A percentile compares a stretch with the other conserved stretches of the same genome.
phyloP scores from a whole-genome alignment of 768 basidiomycete species.

The Boletus tomentosulus region DNA sequence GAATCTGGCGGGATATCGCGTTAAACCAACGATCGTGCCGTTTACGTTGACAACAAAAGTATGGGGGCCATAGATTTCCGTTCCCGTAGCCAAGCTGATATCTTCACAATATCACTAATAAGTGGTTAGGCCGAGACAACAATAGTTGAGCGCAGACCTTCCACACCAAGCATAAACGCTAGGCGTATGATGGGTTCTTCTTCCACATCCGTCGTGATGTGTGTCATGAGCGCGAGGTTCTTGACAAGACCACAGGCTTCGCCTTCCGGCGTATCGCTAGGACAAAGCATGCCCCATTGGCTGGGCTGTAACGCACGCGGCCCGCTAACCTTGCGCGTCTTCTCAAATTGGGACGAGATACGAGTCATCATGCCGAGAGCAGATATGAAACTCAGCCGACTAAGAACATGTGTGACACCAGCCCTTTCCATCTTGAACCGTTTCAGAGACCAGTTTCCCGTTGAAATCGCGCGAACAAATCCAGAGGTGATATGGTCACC shows the following conservation, averaged over 20 bases:
- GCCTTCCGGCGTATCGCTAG: constrained; percentile 98
- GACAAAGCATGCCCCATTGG: constrained; percentile 99
- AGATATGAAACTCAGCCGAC: constrained; percentile 91
- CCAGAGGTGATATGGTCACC: constrained; percentile 96
- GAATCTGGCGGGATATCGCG: constrained; percentile 79
- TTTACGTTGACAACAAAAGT: constrained; percentile 97
- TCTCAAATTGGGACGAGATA: constrained; percentile 98
- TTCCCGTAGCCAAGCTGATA: constrained; percentile 86
- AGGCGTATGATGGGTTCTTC: constrained; percentile 90
- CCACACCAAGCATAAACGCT: constrained; percentile 93
- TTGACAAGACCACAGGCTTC: constrained; percentile 99
- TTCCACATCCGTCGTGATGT: constrained; percentile 98
- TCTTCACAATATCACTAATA: constrained; percentile 44
- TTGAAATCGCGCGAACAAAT: constrained; percentile 95
- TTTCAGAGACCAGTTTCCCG: constrained; percentile 98
- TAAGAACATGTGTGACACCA: constrained; percentile 96
- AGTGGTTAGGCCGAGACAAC: constrained; percentile 7
- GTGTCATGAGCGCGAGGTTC: constrained; percentile 98
- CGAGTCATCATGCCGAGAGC: constrained; percentile 99
- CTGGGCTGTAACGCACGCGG: constrained; percentile 95
- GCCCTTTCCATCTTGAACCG: constrained; percentile 99
- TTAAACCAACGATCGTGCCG: constrained; percentile 92
- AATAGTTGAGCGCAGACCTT: constrained; percentile 53
- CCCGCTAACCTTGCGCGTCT: constrained; percentile 97
- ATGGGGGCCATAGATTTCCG: constrained; percentile 91